Evolutionary conservation across 2,329 filamentous ascomycete species (phyloP), one percentile per base, ranked within the genome.

Genomic region (Geosmithia morbida): DNA sequence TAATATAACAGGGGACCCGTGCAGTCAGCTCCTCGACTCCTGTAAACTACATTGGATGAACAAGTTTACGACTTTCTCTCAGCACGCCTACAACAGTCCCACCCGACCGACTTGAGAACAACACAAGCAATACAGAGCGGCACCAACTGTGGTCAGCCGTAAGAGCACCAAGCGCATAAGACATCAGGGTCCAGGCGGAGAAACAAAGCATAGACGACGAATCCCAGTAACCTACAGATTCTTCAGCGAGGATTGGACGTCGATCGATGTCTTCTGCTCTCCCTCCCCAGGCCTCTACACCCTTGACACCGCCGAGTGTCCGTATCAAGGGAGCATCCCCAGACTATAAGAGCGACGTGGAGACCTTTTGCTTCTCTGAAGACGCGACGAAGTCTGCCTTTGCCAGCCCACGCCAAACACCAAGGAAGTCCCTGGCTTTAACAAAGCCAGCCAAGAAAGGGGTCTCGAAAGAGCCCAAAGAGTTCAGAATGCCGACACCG

Each of bases 311-410:
- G 7, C 42, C 55, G 16, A 56, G 49, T 51, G 46, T 46, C 55
- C 57, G 19, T 59, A 55, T 49, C 65, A 56, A 49, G 58, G 57
- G 17, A 53, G 55, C 48, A 55, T 55, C 20, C 52, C 56, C 17
- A 22, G 33, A 13, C 10, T 16, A 37, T 11, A 16, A 37, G 3
- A 37, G 33, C 33, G 33, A 37, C 33, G 6, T 13, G 33, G 33
- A 37, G 33, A 7, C 33, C 13, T 37, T 37, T 5, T 37, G 33
- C 33, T 37, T 37, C 33, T 37, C 13, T 42, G 17, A n/a, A n/a
- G 41, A 42, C 10, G 11, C 14, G 10, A 16, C 7, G 14, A n/a
- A 42, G 17, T 7, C 17, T 11, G 20, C 10, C 8, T 5, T 42
- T 13, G 41, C 7, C 18, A 45, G 41, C 10, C 6, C 13, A 45